These are phyloP conservation scores for Geoglossum cookeanum DNA, from an alignment of 2,329 filamentous ascomycete species.

Conservation along the genomic window DNA sequence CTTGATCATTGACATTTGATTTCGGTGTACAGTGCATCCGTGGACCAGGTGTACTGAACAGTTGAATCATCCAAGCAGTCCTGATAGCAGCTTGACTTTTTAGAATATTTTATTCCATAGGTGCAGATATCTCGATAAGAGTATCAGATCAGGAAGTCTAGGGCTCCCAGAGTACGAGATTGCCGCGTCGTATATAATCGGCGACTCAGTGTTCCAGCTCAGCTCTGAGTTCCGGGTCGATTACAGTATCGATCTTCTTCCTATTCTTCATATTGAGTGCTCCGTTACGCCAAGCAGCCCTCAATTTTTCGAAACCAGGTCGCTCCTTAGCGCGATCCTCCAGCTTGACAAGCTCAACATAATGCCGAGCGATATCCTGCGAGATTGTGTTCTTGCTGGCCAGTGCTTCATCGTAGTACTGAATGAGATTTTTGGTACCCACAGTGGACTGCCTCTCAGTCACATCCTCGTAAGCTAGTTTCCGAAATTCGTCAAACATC, in stretches of 20 bases:
- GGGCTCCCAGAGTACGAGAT: background rate
- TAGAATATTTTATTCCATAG: background rate
- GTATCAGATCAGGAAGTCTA: background rate
- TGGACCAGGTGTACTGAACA: background rate
- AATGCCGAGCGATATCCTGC: slow-evolving; percentile 33
- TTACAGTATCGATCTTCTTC: slow-evolving; percentile 33
- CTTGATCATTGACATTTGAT: background rate
- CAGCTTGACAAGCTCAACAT: slow-evolving; percentile 32
- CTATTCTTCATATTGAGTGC: slow-evolving; percentile 35
- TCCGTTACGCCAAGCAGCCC: slow-evolving; percentile 33
- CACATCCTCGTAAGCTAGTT: slow-evolving; percentile 45
- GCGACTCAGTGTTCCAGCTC: slow-evolving; percentile 26
- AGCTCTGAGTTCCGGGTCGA: slow-evolving; percentile 31
- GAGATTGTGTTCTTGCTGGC: slow-evolving; percentile 31
- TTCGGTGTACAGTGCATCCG: background rate
- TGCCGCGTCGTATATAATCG: background rate
- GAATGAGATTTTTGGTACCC: slow-evolving; percentile 43
- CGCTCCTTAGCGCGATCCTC: slow-evolving; percentile 24
- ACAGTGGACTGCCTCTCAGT: slow-evolving; percentile 28
- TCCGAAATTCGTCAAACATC: slow-evolving; percentile 60
- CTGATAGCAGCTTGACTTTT: background rate
- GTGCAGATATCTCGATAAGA: background rate
- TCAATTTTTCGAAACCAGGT: slow-evolving; percentile 31
- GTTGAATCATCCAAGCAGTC: background rate
- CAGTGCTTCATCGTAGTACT: slow-evolving; percentile 43